Percentiles rank a stretch among this genome's conserved stretches.
phyloP scores from a whole-genome alignment of 495 filamentous ascomycete species.

The Daldinia loculata region DNA sequence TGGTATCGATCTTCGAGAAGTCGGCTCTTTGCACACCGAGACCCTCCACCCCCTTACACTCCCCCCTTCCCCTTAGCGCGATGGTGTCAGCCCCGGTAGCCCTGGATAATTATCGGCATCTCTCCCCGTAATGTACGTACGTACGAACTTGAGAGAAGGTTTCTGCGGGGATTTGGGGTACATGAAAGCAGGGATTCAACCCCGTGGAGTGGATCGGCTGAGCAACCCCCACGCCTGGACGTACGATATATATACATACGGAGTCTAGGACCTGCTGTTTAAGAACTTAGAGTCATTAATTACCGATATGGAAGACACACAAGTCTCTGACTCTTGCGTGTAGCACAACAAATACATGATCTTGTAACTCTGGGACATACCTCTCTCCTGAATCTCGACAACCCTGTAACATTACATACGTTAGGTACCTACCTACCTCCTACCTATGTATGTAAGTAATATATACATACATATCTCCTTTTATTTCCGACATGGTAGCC shows the following conservation, averaged over 20 bases:
- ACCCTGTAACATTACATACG: background rate
- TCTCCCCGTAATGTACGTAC: conserved; percentile 12
- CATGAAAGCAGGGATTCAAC: conserved; percentile 39
- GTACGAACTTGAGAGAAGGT: conserved; percentile 22
- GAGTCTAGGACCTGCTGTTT: conserved; percentile 26
- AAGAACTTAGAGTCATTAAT: conserved; percentile 29
- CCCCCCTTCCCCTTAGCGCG: conserved; percentile 1
- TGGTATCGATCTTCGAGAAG: background rate
- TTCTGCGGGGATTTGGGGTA: conserved; percentile 38
- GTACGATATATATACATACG: conserved; percentile 5
- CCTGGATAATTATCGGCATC: conserved; percentile 26
- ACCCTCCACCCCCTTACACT: background rate
- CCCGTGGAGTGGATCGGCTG: conserved; percentile 38
- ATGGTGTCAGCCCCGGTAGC: conserved; percentile 11
- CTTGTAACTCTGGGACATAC: conserved; percentile 6
- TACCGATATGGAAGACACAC: conserved; percentile 37
- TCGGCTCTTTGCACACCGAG: conserved; percentile 35
- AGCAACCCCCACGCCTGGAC: conserved; percentile 27
- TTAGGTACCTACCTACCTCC: background rate
- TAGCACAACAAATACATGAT: conserved; percentile 31
- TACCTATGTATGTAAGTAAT: background rate
- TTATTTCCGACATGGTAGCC: conserved; percentile 29
- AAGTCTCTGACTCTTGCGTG: conserved; percentile 28
- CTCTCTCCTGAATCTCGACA: background rate
- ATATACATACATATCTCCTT: conserved; percentile 25